Conservation (phyloP, 163 green algal genomes). For the Chloroidium sp. region DNA sequence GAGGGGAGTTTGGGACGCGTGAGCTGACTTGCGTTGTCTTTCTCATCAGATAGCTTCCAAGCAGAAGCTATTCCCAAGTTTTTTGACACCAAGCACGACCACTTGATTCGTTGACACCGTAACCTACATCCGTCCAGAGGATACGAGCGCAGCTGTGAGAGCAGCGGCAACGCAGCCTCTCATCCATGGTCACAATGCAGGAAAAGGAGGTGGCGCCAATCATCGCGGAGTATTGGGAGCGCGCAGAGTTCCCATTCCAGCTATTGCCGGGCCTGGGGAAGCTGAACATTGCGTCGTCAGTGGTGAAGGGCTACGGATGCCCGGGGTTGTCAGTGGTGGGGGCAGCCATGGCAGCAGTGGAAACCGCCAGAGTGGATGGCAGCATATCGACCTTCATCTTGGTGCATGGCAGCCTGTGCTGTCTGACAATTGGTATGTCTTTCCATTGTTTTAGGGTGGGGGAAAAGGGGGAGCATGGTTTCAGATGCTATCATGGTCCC, state of each 20-base stretch:
- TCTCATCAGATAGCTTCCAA: background rate
- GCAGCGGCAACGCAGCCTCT: background rate
- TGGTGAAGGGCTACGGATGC: constrained; percentile 65
- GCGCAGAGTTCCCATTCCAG: constrained; percentile 74
- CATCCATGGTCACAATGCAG: constrained; percentile 24
- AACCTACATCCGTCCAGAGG: background rate
- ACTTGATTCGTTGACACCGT: background rate
- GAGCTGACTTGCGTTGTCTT: background rate
- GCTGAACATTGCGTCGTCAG: constrained; percentile 66
- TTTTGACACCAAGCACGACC: background rate
- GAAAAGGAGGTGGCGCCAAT: constrained; percentile 76
- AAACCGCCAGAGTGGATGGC: constrained; percentile 84
- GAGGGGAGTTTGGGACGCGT: background rate
- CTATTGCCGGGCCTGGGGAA: constrained; percentile 53
- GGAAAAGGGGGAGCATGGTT: too few relatives aligned
- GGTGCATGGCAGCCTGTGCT: constrained; percentile 81
- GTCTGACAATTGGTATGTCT: constrained; percentile 66
- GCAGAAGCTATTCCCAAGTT: background rate
- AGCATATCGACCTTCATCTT: constrained; percentile 85
- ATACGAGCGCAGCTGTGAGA: background rate
- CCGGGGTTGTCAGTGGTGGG: constrained; percentile 38
- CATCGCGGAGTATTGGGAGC: constrained; percentile 82
- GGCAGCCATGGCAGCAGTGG: constrained; percentile 47
- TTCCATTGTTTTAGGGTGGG: too few relatives aligned
- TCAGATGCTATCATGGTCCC: too few relatives aligned